These are phyloP conservation scores for Sechiopsis laciniata DNA, from an alignment of 306 rosid genomes.

Conservation along the genomic window DNA sequence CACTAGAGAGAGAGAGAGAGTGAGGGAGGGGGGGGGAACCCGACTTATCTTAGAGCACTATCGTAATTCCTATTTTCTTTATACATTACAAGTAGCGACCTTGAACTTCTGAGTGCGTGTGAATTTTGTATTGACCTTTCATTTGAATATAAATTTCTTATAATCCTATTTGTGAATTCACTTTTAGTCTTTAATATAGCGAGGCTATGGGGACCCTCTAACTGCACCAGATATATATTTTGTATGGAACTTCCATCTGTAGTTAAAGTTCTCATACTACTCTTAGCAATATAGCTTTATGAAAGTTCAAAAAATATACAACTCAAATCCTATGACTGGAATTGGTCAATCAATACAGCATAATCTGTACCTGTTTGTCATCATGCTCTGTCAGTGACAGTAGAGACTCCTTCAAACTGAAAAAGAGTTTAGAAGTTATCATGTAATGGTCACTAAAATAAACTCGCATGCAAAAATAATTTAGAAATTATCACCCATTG, in stretches of 20 bases:
- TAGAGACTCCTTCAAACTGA: constrained; percentile 85
- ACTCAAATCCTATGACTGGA: not conserved
- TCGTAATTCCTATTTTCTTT: not conserved
- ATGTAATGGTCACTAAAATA: constrained; percentile 26
- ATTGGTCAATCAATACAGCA: not conserved
- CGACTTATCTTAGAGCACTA: not conserved
- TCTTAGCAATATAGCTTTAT: not conserved
- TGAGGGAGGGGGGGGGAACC: no score
- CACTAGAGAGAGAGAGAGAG: not conserved
- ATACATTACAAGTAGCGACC: not conserved
- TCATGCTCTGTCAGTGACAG: constrained; percentile 89
- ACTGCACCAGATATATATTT: not conserved
- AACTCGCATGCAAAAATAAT: constrained; percentile 8
- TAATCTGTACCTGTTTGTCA: constrained; percentile 70
- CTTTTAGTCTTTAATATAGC: not conserved
- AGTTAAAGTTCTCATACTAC: not conserved
- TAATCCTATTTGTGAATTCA: not conserved
- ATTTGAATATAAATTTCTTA: not conserved
- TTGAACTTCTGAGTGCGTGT: not conserved
- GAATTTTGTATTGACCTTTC: not conserved
- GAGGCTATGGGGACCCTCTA: not conserved
- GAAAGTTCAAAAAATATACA: not conserved
- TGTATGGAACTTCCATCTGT: not conserved
- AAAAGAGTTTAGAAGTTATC: constrained; percentile 25
- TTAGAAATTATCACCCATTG: not conserved